Evolutionary conservation across 2,329 filamentous ascomycete genomes (phyloP).

Genomic region (Calonectria montana): DNA sequence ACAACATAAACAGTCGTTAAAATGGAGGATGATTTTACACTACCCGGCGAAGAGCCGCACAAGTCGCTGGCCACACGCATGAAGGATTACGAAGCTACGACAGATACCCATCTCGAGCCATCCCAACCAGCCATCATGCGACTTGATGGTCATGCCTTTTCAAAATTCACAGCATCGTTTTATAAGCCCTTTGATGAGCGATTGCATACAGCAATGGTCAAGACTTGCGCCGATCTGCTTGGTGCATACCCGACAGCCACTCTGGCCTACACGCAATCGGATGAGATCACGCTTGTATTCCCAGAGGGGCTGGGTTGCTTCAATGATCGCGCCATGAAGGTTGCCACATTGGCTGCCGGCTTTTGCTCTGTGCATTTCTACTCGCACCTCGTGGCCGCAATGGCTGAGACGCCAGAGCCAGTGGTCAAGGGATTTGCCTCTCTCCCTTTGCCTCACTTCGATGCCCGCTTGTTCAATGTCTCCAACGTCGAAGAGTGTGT

Average conservation of each 20-base stretch:
- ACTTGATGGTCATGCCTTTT: constrained; percentile 32
- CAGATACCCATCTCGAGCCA: constrained; percentile 20
- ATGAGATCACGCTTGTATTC: constrained; percentile 32
- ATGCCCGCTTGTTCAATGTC: constrained; percentile 27
- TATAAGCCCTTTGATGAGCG: constrained; percentile 28
- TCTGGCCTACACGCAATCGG: constrained; percentile 30
- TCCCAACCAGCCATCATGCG: constrained; percentile 27
- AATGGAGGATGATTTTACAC: background rate
- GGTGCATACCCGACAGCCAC: constrained; percentile 18
- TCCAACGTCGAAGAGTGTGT: constrained; percentile 28
- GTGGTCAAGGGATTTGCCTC: constrained; percentile 14
- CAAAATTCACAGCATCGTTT: constrained; percentile 29
- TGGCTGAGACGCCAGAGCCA: constrained; percentile 24
- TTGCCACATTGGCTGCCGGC: constrained; percentile 26
- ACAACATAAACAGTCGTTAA: background rate
- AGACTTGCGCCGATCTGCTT: constrained; percentile 28
- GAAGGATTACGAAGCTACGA: constrained; percentile 27
- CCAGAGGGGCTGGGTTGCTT: constrained; percentile 31
- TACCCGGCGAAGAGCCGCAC: background rate
- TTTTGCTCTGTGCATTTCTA: constrained; percentile 31
- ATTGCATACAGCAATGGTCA: constrained; percentile 29
- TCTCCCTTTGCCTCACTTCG: constrained; percentile 24
- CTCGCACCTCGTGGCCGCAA: constrained; percentile 21
- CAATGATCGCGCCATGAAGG: constrained; percentile 28
- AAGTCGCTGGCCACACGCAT: constrained; percentile 24